Evolutionary conservation across 352 stramenopile genomes (phyloP), one percentile per base, ranked within the genome.

Genomic region (Globisporangium emineosum): DNA sequence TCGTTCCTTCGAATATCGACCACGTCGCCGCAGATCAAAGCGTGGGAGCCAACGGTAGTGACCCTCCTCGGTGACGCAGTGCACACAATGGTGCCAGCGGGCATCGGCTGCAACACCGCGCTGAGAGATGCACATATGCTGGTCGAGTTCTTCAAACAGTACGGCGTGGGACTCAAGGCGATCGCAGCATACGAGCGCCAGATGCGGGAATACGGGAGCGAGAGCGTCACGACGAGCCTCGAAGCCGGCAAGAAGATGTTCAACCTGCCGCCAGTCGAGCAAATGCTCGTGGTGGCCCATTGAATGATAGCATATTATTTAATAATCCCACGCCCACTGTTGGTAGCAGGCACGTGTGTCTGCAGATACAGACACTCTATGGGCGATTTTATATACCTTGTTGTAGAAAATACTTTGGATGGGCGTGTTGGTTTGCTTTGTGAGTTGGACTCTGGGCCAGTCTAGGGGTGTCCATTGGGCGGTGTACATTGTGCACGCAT

Each of bases 1-100:
- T 86, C 79, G 13, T 86, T 88, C 66, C 73, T 87, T 30, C 75
- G 73, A 25, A 78, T 90, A 49, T 88, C 78, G 19, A 86, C 77
- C 25, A 87, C 80, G 65, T 71, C 75, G 2, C 81, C 81, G 0
- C 66, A 86, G 0, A 69, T 90, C 50, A 60, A 60, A 12, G 51
- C 58, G 33, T 90, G 81, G 81, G 21, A 74, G 21, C 68, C 81
- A 5, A 77, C 71, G 0, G 64, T 47, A 0, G 76, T 90, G 13
- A 90, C 81, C 13, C 64, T 90, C 8, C 56, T 90, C 2, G 81
- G 81, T 8, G 81, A 90, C 49, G 77, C 81, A 1, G 72, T 86
- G 35, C 81, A 90, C 67, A 84, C 81, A 4, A 88, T 88, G 78
- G 66, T 72, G 6, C 81, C 81, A 0, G 78, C 81, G 1, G 81